Evolutionary conservation across 208 protist genomes (phyloP), one percentile per base, ranked within the genome.

Genomic region (Leishmania lainsoni): DNA sequence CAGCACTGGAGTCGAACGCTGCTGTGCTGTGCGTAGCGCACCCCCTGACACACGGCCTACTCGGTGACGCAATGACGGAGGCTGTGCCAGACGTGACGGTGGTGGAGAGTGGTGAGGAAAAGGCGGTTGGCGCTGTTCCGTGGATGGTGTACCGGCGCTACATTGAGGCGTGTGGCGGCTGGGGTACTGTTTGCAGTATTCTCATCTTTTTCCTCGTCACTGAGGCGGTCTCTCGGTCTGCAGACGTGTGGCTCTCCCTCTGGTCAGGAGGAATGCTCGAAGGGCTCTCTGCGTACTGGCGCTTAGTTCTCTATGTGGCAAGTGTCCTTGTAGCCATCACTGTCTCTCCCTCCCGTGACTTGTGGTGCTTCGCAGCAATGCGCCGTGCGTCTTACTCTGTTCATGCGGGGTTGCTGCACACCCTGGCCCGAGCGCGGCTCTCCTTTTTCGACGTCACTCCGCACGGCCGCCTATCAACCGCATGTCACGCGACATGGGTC

Each of bases 381-480:
- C 88, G 88, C 8, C 65, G 45, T 22, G 91, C 81, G 5, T 81
- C 84, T 14, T 80, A 42, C 26, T 42, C 35, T 26, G 45, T 97
- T 1, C 93, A 97, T 80, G 58, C 71, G 0, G 58, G 75, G 17
- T 52, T 95, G 3, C 84, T 97, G n/a, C 48, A 66, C 6, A 88
- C 85, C 17, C 56, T 97, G 32, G n/a, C 89, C 0, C 26, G 58
- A 16, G 87, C 88, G 1, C 91, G 89, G 1, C 93, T 98, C 73
- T 39, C 71, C 35, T 99, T 99, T 83, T 99, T 99, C 84, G 97
- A 99, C 80, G 88, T 87, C 2, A 99, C 94, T 0, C 98, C 97
- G 0, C 54, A 90, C 3, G 98, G 98, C 0, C 91, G 97, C 20
- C 91, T 99, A 69, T 99, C 32, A 99, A 99, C 78, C 90, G 98